Evolutionary conservation across 805 yeast species (phyloP).

Genomic region (Nakazawaea anatomiae): DNA sequence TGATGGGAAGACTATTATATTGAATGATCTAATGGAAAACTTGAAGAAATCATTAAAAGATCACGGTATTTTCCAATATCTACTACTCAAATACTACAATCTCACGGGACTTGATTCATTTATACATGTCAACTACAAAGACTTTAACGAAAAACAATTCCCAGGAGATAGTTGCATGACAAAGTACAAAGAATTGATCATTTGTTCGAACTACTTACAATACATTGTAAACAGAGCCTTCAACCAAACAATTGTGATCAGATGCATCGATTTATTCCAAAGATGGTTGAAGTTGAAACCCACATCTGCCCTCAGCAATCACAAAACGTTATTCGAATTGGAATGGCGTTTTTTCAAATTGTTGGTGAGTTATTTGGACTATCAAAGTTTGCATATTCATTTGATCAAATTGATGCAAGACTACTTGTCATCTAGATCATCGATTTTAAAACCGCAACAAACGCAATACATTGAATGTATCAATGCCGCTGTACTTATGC

Average conservation of each 20-base stretch:
- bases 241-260: conserved; percentile 18
- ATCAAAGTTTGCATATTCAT: conserved; percentile 14
- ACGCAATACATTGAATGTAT: neutral
- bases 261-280: conserved; percentile 14
- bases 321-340: conserved; percentile 13
- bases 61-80: conserved; percentile 10
- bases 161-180: conserved; percentile 11
- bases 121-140: conserved; percentile 8
- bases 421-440: conserved; percentile 3
- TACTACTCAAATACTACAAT: conserved; percentile 19
- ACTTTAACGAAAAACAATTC: conserved; percentile 8
- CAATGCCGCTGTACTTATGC: conserved; percentile 3
- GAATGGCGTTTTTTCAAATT: conserved; percentile 26
- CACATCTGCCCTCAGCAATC: neutral
- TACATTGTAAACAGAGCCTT: conserved; percentile 19
- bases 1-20: conserved; percentile 14
- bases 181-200: conserved; percentile 11
- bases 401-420: conserved; percentile 12
- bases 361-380: conserved; percentile 19
- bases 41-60: conserved; percentile 12
- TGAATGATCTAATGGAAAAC: conserved; percentile 17
- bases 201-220: conserved; percentile 21
- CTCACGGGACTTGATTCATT: conserved; percentile 14
- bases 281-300: conserved; percentile 12
- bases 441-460: conserved; percentile 6